phyloP scores from a whole-genome alignment of 2,329 filamentous ascomycete species.

The Phyllosticta citriasiana region DNA sequence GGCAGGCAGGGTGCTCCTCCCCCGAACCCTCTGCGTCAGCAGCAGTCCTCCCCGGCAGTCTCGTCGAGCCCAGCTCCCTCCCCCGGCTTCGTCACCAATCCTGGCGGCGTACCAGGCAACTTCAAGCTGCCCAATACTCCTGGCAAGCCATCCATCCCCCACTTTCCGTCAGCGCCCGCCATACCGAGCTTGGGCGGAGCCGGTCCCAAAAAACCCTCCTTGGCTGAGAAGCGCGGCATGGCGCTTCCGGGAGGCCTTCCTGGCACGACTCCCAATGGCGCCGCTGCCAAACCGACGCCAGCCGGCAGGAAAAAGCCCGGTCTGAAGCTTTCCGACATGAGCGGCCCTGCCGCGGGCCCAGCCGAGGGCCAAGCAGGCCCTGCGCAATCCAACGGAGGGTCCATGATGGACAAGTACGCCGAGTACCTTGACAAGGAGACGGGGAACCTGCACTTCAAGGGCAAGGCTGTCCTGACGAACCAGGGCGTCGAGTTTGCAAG shows the following conservation, averaged over 20 bases:
- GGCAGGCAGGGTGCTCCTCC: constrained; percentile 50
- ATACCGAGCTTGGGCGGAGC: constrained; percentile 32
- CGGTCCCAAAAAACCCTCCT: constrained; percentile 43
- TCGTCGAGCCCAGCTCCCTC: constrained; percentile 11
- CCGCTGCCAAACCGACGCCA: neutral
- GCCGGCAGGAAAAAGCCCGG: constrained; percentile 31
- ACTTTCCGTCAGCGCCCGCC: constrained; percentile 39
- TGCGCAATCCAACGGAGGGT: constrained; percentile 22
- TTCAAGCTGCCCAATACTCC: constrained; percentile 31
- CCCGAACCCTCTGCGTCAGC: constrained; percentile 12
- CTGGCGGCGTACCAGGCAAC: constrained; percentile 30
- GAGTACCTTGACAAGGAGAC: constrained; percentile 88
- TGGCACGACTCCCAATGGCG: constrained; percentile 29
- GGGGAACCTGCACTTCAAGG: constrained; percentile 84
- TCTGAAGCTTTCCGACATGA: constrained; percentile 36
- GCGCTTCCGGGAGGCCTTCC: constrained; percentile 49
- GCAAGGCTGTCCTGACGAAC: constrained; percentile 80
- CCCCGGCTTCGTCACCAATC: constrained; percentile 15
- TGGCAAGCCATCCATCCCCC: constrained; percentile 29
- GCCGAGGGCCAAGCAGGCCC: constrained; percentile 13
- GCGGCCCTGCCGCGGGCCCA: constrained; percentile 20
- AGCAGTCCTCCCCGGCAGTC: constrained; percentile 16
- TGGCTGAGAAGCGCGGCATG: constrained; percentile 59
- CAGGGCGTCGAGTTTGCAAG: constrained; percentile 87
- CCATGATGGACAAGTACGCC: constrained; percentile 55